phyloP scores from a whole-genome alignment of 495 filamentous ascomycete genomes.

The Tuber magnatum region DNA sequence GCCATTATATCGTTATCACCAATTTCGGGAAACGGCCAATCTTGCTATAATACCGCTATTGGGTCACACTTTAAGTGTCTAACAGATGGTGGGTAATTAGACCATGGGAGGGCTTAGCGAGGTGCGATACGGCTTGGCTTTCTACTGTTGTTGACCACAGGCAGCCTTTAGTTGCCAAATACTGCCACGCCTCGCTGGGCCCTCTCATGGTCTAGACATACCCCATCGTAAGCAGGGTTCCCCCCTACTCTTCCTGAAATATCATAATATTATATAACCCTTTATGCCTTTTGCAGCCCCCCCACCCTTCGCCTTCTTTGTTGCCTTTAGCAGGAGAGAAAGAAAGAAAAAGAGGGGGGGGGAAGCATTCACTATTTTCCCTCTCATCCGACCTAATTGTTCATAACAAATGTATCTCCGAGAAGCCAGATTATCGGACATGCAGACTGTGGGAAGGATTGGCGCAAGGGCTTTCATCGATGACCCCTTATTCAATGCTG shows the following conservation, averaged over 20 bases:
- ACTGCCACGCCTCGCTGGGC: too few relatives aligned
- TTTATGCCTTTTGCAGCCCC: constrained; percentile 13
- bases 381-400: not conserved
- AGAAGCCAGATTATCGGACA: constrained; percentile 19
- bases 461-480: constrained; percentile 9
- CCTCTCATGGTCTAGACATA: too few relatives aligned
- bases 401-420: constrained; percentile 16
- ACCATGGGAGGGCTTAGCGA: too few relatives aligned
- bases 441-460: constrained; percentile 20
- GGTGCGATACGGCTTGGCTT: too few relatives aligned
- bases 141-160: too few relatives aligned
- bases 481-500: constrained; percentile 16
- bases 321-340: not conserved
- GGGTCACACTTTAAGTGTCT: not conserved
- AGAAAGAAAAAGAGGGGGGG: not conserved
- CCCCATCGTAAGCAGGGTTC: not conserved
- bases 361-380: not conserved
- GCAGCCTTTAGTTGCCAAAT: too few relatives aligned
- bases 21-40: not conserved
- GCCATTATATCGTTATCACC: not conserved
- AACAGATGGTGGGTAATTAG: not conserved
- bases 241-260: not conserved
- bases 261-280: not conserved
- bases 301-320: not conserved
- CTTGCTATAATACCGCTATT: not conserved